Base-by-base conservation (phyloP, 148 eudicot species). In the Vaccinium macrocarpon region DNA sequence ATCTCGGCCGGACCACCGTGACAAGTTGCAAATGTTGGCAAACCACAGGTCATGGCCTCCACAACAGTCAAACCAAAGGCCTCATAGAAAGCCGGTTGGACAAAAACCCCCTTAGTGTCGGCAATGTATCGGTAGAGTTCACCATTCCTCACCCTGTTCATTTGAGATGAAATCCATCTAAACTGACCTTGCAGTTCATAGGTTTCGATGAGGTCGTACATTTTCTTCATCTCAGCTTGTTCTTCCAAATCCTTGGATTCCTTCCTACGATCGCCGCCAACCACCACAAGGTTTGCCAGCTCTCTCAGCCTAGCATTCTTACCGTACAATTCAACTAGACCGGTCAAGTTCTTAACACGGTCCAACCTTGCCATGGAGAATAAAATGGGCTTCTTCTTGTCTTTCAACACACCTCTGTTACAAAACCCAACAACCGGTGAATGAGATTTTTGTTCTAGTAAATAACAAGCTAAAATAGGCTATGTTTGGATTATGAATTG, bases 1-100 rank as follows among this genome's bases (percentile, higher is more conserved):
- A 97, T 97, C 93, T 97, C 99, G n/a, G 98, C 98, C 1, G 99
- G 99, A 21, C 99, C 99, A 77, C 99, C 98, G 25, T 97, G 86
- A 81, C 94, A 87, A 10, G 99, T 97, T 1, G 99, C 99, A 55
- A 97, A 97, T 1, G 99, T 97, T 6, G 99, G 99, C 52, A 97
- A 81, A 21, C 99, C 99, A 81, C 99, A 97, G 6, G 96, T 97
- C 99, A 97, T 97, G 84, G 99, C 88, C 88, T 97, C 99, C 18
- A 97, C 98, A 52, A 97, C 99, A 19, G 99, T 97, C 87, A 97
- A 87, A 0, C 99, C 99, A 32, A 97, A 97, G 10, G 99, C 98
- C 92, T 97, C 99, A 15, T 97, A 97, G 49, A 88, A 93, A 8
- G 99, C 98, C 3, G 99, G 99, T 83, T 97, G 99, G 25, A 97